Conservation (phyloP, 2,329 filamentous ascomycete species). For the Lachnellula occidentalis region DNA sequence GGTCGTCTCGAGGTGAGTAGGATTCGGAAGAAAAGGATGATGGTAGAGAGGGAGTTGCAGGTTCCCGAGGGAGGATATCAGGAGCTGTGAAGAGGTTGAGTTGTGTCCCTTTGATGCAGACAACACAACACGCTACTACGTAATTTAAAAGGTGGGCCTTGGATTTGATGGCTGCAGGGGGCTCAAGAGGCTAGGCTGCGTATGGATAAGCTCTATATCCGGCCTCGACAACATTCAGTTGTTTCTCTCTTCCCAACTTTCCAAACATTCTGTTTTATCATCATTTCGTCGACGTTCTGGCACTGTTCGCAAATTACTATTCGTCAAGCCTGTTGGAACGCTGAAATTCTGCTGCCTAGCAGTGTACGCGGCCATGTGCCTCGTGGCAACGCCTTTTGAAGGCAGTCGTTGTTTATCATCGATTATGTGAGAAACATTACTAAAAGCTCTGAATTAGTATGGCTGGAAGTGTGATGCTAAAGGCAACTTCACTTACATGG, state of each 20-base stretch:
- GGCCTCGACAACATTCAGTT: neutral
- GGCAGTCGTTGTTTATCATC: neutral
- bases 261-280: neutral
- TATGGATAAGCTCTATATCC: neutral
- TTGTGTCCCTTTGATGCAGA: neutral
- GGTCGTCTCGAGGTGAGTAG: neutral
- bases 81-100: neutral
- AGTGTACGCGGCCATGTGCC: neutral
- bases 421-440: too few species aligned
- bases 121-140: neutral
- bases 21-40: neutral
- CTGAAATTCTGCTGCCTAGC: constrained; percentile 1
- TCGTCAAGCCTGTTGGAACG: neutral
- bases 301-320: neutral
- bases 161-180: neutral
- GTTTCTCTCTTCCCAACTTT: neutral
- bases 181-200: neutral
- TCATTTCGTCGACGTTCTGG: neutral
- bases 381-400: neutral
- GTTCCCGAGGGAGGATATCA: neutral
- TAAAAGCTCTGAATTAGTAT: too few species aligned
- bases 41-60: neutral
- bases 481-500: too few species aligned
- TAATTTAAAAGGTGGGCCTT: neutral
- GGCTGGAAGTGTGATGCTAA: too few species aligned